Percentiles rank a stretch among this genome's conserved stretches.
phyloP scores from a whole-genome alignment of 768 basidiomycete species.

The Termitomyces sp. region DNA sequence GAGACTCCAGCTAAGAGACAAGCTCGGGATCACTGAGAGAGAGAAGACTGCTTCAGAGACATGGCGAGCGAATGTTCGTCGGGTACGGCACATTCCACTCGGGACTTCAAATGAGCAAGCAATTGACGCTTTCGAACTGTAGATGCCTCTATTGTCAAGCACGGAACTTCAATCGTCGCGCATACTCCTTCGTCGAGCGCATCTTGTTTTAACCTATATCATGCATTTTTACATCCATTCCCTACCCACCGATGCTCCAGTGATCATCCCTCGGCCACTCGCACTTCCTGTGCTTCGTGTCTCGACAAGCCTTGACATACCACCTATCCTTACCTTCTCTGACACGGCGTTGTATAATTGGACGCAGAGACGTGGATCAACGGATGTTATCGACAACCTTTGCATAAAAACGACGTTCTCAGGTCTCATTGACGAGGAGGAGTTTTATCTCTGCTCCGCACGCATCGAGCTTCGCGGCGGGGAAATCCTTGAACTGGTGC shows the following conservation, averaged over 20 bases:
- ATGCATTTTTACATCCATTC: slow-evolving; percentile 78
- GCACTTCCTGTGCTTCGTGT: slow-evolving; percentile 73
- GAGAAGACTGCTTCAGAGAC: slow-evolving; percentile 33
- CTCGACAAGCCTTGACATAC: slow-evolving; percentile 65
- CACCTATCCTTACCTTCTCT: slow-evolving; percentile 86
- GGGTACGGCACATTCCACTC: slow-evolving; percentile 24
- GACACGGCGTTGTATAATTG: slow-evolving; percentile 92
- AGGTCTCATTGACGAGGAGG: slow-evolving; percentile 69
- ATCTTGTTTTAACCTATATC: slow-evolving; percentile 67
- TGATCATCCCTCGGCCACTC: slow-evolving; percentile 64
- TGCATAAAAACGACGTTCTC: slow-evolving; percentile 70
- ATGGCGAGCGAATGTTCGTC: slow-evolving; percentile 41
- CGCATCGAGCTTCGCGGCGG: slow-evolving; percentile 85
- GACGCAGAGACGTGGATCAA: slow-evolving; percentile 32
- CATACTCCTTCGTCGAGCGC: slow-evolving; percentile 59
- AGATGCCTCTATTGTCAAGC: slow-evolving; percentile 52
- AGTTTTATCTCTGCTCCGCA: slow-evolving; percentile 84
- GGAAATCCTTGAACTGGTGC: slow-evolving; percentile 81
- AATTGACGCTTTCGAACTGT: background rate
- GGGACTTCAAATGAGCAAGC: background rate
- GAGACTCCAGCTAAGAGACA: slow-evolving; percentile 45
- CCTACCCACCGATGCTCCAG: slow-evolving; percentile 38
- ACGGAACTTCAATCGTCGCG: slow-evolving; percentile 43
- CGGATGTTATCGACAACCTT: slow-evolving; percentile 50
- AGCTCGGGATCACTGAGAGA: slow-evolving; percentile 26